Evolutionary conservation across 495 filamentous ascomycete species (phyloP), one percentile per base, ranked within the genome.

Genomic region (Daldinia decipiens): DNA sequence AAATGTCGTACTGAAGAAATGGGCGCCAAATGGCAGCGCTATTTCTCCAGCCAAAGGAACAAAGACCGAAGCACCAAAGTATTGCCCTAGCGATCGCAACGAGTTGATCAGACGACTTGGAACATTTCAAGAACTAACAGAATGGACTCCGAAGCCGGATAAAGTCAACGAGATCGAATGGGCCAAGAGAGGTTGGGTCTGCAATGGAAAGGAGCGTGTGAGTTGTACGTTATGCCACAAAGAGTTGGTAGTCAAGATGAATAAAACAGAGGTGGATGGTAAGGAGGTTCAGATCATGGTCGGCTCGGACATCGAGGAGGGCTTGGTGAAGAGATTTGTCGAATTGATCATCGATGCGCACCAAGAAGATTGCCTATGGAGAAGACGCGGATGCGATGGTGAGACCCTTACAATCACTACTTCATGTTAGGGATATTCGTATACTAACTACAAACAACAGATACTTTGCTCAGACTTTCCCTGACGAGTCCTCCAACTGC

Each of bases 141-240:
- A 91, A 74, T 99, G 95, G 95, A 87, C 84, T 71, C 90, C 84
- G 59, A 98, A 92, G 81, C 93, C 95, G 3, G 83, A 91, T 11
- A 80, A 82, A 38, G 90, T 98, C 69, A 94, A 88, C 75, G 95
- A 98, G 80, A 91, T 98, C 5, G 89, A 92, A 79, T 99, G 96
- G 96, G 94, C 95, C 6, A 97, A 94, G 82, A 85, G 91, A 32
- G 95, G 95, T 2, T 99, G 95, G 95, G 85, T 88, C 2, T 98
- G 95, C 76, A 87, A 90, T 21, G 91, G 90, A 70, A 88, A 88
- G 71, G 91, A 95, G 78, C 88, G 90, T 11, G 94, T 98, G 39
- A 86, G 86, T 26, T 99, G 95, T 79, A 88, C 88, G 32, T 87
- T 94, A 4, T 98, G 95, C 76, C 89, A 89, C 66, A 87, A 88